Base-by-base conservation (phyloP, 129 eudicot species). In the Ambrosia trifida region DNA sequence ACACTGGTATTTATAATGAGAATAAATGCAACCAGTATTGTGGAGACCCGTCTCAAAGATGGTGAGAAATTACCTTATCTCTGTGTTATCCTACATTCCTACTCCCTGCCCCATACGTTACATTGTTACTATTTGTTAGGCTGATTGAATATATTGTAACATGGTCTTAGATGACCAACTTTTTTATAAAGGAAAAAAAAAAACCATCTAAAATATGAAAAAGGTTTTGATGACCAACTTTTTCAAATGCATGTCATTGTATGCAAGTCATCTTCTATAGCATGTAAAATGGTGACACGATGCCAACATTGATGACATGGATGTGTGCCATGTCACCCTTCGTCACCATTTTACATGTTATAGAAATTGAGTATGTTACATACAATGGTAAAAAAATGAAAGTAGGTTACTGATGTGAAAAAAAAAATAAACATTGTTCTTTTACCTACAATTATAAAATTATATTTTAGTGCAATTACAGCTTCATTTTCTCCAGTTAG, bases 11-110 rank as follows among this genome's bases (percentile, higher is more conserved):
- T n/a, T 92, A 56, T 72, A 79, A 28, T 5, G 95, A 92, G 82
- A 85, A 49, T 2, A 92, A 92, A 76, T 92, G 98, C 84, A 81
- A 71, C 57, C 78, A 72, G 20, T 57, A 64, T 66, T 92, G 98
- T 75, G 96, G 94, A 49, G 76, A 81, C 18, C 89, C 98, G 19
- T 88, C 98, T 36, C 98, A 92, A 66, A 92, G 89, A 86, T 92
- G 98, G 98, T 91, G 46, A 76, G 80, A 50, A 46, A 12, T 64
- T 20, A 30, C 17, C 57, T 14, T 41, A 43, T 1, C 57, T 73
- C 24, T 64, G 17, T 43, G 45, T 63, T 36, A 31, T 43, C 6
- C 33, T 52, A 52, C n/a, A n/a, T n/a, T 52, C 14, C 52, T 10
- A 17, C 17, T 35, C 24, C 74, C 19, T 69, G 8, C 33, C 33